Evolutionary conservation across 306 rosid species (phyloP).

Genomic region (Prunus fruticosa): DNA sequence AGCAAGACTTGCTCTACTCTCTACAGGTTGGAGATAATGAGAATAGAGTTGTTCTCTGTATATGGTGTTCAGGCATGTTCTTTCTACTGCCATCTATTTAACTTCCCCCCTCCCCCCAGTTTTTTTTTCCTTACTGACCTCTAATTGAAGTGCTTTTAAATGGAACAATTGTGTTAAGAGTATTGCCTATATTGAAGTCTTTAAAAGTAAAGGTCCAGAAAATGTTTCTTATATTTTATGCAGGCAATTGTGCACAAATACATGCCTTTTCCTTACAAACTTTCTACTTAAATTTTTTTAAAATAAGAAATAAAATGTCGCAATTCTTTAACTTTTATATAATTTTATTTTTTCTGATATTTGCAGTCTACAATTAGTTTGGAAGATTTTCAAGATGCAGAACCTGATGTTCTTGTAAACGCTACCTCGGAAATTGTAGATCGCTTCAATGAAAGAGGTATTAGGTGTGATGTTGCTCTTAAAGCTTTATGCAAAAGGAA

Average conservation of each 20-base stretch:
- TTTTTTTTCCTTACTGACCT: background rate
- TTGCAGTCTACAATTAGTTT: constrained; percentile 72
- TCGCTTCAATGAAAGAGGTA: constrained; percentile 42
- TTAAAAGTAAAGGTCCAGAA: background rate
- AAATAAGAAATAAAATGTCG: too few relatives aligned
- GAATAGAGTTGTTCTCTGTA: constrained; percentile 72
- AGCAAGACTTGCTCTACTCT: constrained; percentile 44
- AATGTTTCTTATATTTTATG: background rate
- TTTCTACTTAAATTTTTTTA: background rate
- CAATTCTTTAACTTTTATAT: background rate
- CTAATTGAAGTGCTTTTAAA: background rate
- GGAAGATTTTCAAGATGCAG: constrained; percentile 80
- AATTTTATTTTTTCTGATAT: constrained; percentile 17
- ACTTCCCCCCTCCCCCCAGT: background rate
- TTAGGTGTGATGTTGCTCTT: constrained; percentile 57
- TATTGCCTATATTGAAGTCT: background rate
- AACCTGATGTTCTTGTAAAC: constrained; percentile 75
- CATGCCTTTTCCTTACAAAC: background rate
- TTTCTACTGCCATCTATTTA: constrained; percentile 8
- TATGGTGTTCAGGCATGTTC: constrained; percentile 89
- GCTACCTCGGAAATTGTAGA: constrained; percentile 58
- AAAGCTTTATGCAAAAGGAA: constrained; percentile 88
- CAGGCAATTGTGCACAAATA: background rate
- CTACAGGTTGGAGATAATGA: constrained; percentile 72
- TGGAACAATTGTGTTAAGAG: background rate